Evolutionary conservation across 2,329 filamentous ascomycete species (phyloP), one percentile per base, ranked within the genome.

Genomic region (Trichophyton schoenleinii): DNA sequence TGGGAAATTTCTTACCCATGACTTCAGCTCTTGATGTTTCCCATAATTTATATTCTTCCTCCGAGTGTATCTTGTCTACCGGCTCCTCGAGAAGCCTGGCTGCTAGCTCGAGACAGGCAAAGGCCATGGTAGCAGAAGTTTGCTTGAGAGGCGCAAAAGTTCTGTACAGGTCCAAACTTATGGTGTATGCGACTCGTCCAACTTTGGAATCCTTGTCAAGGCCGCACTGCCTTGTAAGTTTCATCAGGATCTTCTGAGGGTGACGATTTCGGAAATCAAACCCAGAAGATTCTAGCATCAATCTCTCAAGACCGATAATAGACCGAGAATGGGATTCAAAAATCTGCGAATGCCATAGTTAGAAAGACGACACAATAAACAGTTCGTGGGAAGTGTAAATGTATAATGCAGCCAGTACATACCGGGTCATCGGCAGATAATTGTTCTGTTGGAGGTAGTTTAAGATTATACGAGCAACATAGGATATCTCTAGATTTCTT

Each of bases 401-500:
- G 6, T 20, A n/a, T 42, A 55, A 31, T 18, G 8, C 3, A 46
- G 15, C 3, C 49, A 34, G 48, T 52, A 69, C 80, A 63, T 75
- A 91, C 88, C 72, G 87, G 86, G 73, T 96, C 91, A 73, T 97
- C 92, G 2, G 88, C 83, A 18, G 87, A 87, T 42, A 86, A 72
- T 72, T 87, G 74, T 74, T 90, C 81, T 73, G 88, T 72, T 75
- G 86, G 66, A 68, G 83, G 70, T 75, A 79, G 82, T 74, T 91
- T 94, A 42, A 95, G 77, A 70, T 96, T 96, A 75, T 92, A 90
- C 25, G 89, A 87, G 0, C 91, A 91, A 62, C 90, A 95, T 15
- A 97, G 79, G 64, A 99, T 95, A 65, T 99, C 94, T 62, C 84
- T 85, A 2, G 90, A 95, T 78, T 97, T 97, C 77, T 99, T 99